Conservation (phyloP, 345 rosid species). For the Ricinus communis region DNA sequence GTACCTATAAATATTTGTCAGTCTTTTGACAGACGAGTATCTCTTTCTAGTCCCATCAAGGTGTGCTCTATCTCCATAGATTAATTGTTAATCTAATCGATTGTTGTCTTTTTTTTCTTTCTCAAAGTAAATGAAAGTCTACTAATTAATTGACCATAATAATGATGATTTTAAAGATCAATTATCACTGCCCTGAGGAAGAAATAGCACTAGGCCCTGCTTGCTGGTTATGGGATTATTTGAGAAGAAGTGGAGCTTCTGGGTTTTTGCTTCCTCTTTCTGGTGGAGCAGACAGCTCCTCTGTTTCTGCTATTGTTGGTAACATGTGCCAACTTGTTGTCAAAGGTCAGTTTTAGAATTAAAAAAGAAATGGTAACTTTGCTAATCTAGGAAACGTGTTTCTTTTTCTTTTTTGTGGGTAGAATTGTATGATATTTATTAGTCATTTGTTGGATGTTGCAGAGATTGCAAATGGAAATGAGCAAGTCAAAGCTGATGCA, state of each 20-base stretch:
- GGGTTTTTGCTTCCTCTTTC: conserved; percentile 98
- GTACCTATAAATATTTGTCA: too few relatives aligned
- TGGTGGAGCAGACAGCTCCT: conserved; percentile 98
- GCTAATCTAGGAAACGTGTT: neutral
- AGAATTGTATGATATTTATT: neutral
- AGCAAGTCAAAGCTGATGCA: conserved; percentile 94
- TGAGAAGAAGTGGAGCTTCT: conserved; percentile 98
- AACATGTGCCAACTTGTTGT: conserved; percentile 99
- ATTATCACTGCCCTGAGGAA: conserved; percentile 90
- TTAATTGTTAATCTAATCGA: too few relatives aligned
- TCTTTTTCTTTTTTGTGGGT: too few relatives aligned
- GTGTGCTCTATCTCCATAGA: too few relatives aligned
- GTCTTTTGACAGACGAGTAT: too few relatives aligned
- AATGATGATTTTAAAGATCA: conserved; percentile 38
- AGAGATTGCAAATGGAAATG: conserved; percentile 88
- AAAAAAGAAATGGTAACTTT: too few relatives aligned
- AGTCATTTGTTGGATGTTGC: conserved; percentile 24
- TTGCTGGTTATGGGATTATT: conserved; percentile 98
- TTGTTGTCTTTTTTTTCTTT: too few relatives aligned
- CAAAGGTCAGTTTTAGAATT: conserved; percentile 51
- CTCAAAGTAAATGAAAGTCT: too few relatives aligned
- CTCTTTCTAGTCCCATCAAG: too few relatives aligned
- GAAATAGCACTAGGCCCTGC: conserved; percentile 98
- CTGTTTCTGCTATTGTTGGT: conserved; percentile 98
- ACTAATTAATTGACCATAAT: too few relatives aligned